These are phyloP conservation scores for Lomentospora prolificans DNA, from an alignment of 2,329 filamentous ascomycete genomes.

Conservation along the genomic window DNA sequence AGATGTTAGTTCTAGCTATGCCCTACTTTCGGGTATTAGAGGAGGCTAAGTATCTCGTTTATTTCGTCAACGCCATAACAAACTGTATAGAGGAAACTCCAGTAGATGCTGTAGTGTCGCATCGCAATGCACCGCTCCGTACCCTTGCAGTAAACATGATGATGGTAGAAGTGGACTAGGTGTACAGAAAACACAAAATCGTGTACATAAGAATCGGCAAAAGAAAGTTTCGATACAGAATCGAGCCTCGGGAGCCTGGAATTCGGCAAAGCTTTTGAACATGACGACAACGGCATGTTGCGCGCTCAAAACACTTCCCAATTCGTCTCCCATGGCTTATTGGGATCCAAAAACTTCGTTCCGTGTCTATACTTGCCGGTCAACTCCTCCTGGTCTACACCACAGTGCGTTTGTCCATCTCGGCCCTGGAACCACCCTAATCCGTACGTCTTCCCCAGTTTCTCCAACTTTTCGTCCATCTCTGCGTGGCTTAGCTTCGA, in stretches of 20 bases:
- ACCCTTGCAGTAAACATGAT: neutral
- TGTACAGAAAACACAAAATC: too few relatives aligned
- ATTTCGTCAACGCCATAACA: neutral
- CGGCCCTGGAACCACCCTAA: slow-evolving; percentile 68
- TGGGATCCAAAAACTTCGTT: slow-evolving; percentile 35
- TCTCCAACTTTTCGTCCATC: slow-evolving; percentile 52
- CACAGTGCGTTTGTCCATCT: slow-evolving; percentile 65
- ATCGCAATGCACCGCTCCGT: neutral
- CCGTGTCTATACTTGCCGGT: slow-evolving; percentile 57
- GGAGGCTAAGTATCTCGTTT: neutral
- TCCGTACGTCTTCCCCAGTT: slow-evolving; percentile 58
- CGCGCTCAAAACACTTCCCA: slow-evolving; percentile 26
- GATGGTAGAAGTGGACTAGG: too few relatives aligned
- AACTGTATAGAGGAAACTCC: neutral
- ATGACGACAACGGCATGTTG: neutral
- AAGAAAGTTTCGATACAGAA: neutral
- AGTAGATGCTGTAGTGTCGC: neutral
- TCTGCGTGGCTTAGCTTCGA: slow-evolving; percentile 49
- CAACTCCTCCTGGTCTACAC: slow-evolving; percentile 68
- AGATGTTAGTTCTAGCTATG: too few relatives aligned
- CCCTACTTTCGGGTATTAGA: too few relatives aligned
- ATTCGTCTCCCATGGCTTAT: slow-evolving; percentile 39
- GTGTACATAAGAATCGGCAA: neutral
- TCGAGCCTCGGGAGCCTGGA: slow-evolving; percentile 1
- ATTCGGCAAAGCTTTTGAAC: too few relatives aligned